Base-by-base conservation (phyloP, 352 stramenopile genomes). In the Aphanomyces cochlioides region DNA sequence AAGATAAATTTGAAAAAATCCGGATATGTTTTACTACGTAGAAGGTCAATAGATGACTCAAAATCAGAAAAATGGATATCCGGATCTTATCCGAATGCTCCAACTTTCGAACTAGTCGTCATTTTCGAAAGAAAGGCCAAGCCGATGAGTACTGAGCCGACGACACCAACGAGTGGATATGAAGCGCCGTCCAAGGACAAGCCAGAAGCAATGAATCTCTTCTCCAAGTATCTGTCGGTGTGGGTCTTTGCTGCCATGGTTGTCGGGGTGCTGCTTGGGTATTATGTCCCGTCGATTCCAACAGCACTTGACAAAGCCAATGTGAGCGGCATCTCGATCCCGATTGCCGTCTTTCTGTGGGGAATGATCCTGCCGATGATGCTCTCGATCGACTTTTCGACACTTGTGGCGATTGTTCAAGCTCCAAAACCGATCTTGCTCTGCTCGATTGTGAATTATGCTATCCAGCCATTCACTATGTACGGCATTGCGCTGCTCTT, bases 171-270 rank as follows among this genome's bases (percentile, higher is more conserved):
- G 28, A 28, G 28, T 28, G 28, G 28, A 28, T 28, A 28, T 28
- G 28, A 28, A 28, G 28, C 28, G 28, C 28, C 28, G 28, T 28
- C 28, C 1, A 28, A 28, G 28, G 28, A 2, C 28, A 28, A 28
- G 28, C 28, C 28, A 28, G 28, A 28, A 28, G 28, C 28, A 37
- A 75, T 90, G 45, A 85, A 74, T 34, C 41, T 76, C 37, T 78
- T 90, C 21, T 79, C 88, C 54, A 79, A 77, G 7, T 79, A 87
- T 65, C 75, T 87, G 37, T 78, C 77, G 60, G 72, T 85, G 8
- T 87, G 79, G 77, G 83, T 87, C 67, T 37, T 84, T 21, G 28
- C 81, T 19, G 78, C 77, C 4, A 78, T 75, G 71, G 67, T 75
- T 15, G 17, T 67, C 47, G 71, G 71, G 15, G 66, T 72, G 28